Conservation (phyloP, 768 basidiomycete species). For the Boletus sp. region DNA sequence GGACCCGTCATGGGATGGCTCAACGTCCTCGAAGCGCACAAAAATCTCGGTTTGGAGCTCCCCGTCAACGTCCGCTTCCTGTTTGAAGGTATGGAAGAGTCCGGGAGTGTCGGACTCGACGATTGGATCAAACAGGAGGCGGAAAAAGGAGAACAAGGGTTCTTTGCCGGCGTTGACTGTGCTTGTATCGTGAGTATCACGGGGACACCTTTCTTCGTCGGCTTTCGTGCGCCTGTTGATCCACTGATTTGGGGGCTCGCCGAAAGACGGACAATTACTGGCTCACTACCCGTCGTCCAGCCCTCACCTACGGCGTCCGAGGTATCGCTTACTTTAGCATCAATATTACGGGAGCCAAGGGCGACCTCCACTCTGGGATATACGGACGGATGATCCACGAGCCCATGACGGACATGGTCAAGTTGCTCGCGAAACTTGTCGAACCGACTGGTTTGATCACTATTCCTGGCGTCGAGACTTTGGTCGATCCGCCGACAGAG, state of each 20-base stretch:
- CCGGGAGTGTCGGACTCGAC: not conserved
- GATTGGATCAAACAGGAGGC: conserved; percentile 61
- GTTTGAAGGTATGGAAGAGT: not conserved
- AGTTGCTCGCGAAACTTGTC: not conserved
- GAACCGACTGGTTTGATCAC: conserved; percentile 61
- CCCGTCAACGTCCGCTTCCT: not conserved
- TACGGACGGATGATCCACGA: not conserved
- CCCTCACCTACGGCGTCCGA: not conserved
- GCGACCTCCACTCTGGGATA: not conserved
- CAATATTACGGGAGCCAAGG: not conserved
- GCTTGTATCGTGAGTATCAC: conserved; percentile 71
- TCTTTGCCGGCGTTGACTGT: conserved; percentile 79
- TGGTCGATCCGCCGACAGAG: not conserved
- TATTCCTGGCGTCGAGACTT: not conserved
- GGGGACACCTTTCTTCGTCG: not conserved
- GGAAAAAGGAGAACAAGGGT: conserved; percentile 31
- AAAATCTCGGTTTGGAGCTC: not conserved
- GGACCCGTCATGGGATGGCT: not conserved
- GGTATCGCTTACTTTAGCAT: not conserved
- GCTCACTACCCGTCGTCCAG: not conserved
- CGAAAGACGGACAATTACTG: not conserved
- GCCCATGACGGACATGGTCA: not conserved
- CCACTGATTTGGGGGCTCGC: not conserved
- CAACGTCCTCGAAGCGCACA: not conserved
- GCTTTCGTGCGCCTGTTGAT: not conserved